Evolutionary conservation across 2,329 filamentous ascomycete genomes (phyloP).

Genomic region (Fusarium pseudoanthophilum): DNA sequence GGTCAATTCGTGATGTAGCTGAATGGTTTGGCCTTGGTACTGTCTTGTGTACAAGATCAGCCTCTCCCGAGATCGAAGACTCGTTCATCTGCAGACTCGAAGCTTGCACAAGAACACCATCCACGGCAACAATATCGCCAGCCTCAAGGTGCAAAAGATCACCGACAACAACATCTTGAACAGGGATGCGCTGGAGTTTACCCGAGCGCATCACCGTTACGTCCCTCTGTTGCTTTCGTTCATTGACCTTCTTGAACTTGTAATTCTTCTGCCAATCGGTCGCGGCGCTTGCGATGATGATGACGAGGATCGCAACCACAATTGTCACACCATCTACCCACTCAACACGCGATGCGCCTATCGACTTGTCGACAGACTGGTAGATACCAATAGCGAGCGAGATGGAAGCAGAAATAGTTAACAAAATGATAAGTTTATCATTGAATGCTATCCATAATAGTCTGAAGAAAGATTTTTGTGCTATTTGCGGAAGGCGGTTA

Average conservation of each 20-base stretch:
- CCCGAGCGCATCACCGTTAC: constrained; percentile 83
- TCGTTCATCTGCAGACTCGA: constrained; percentile 72
- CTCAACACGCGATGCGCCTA: constrained; percentile 68
- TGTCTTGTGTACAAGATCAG: constrained; percentile 75
- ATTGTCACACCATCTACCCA: constrained; percentile 88
- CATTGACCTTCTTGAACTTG: constrained; percentile 82
- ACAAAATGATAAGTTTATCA: constrained; percentile 79
- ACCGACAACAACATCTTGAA: constrained; percentile 77
- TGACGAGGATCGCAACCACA: constrained; percentile 78
- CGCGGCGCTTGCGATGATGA: constrained; percentile 79
- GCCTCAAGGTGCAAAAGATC: constrained; percentile 79
- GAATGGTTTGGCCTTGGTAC: constrained; percentile 67
- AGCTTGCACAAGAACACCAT: constrained; percentile 72
- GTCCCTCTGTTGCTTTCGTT: constrained; percentile 79
- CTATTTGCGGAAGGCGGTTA: constrained; percentile 67
- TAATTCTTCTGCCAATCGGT: constrained; percentile 87
- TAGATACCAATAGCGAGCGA: constrained; percentile 81
- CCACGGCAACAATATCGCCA: constrained; percentile 76
- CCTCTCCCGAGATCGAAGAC: constrained; percentile 81
- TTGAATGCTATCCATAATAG: constrained; percentile 82
- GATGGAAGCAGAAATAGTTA: constrained; percentile 77
- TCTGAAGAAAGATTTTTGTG: constrained; percentile 74
- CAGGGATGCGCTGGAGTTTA: constrained; percentile 73
- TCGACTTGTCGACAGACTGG: constrained; percentile 68
- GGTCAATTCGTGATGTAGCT: constrained; percentile 66